Percentiles rank a stretch among this genome's conserved stretches.
phyloP scores from a whole-genome alignment of 1,139 yeast species.

The Yamadazyma dushanensis region DNA sequence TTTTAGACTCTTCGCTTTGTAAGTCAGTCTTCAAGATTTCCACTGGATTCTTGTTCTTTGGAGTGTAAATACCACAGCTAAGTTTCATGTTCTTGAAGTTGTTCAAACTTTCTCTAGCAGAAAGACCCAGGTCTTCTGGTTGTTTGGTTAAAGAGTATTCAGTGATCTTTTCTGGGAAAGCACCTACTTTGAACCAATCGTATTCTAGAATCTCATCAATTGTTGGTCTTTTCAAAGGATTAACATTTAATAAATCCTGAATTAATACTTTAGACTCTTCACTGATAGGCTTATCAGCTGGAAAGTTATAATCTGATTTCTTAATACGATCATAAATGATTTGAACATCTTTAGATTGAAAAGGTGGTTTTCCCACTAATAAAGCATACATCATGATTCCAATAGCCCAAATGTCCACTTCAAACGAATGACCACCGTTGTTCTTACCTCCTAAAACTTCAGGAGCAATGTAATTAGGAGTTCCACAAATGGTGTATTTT shows the following conservation, averaged over 20 bases:
- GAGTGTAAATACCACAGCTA: conserved; percentile 61
- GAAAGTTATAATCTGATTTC: conserved; percentile 77
- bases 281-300: conserved; percentile 69
- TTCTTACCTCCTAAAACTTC: conserved; percentile 89
- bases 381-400: conserved; percentile 95
- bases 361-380: conserved; percentile 92
- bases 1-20: conserved; percentile 65
- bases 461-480: conserved; percentile 97
- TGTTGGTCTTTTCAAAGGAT: conserved; percentile 81
- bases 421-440: conserved; percentile 81
- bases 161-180: conserved; percentile 76
- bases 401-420: conserved; percentile 95
- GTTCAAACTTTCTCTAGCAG: conserved; percentile 61
- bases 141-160: conserved; percentile 57
- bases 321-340: conserved; percentile 91
- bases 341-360: conserved; percentile 93
- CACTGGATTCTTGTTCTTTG: conserved; percentile 60
- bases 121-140: conserved; percentile 59
- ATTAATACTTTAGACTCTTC: conserved; percentile 73
- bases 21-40: conserved; percentile 70
- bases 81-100: conserved; percentile 71
- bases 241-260: conserved; percentile 66
- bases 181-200: conserved; percentile 74
- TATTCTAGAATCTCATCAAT: conserved; percentile 77
- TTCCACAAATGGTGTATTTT: conserved; percentile 93